Base-by-base conservation (phyloP, 225 moss, liverwort and hornwort species). In the Polytrichum formosum region DNA sequence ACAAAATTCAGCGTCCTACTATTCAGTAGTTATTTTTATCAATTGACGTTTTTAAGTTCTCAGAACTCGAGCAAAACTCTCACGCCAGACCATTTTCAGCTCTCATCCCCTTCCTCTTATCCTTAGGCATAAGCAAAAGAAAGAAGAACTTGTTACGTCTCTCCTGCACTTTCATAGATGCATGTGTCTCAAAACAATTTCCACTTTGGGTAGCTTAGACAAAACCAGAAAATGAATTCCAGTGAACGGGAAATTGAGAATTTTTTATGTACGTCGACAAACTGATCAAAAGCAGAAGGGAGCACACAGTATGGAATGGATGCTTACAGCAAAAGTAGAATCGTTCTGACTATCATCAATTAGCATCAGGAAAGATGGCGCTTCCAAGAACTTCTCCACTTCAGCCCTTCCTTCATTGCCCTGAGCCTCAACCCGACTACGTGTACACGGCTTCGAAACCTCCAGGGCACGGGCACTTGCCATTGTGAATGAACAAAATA, bases 311-410 rank as follows among this genome's bases (percentile, higher is more conserved):
- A 10, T 28, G 27, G 63, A 63, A 22, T 64, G 25, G 65, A 72
- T 62, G 72, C 83, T 77, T 80, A 84, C 83, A 23, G 77, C 69
- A 69, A 80, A 80, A 25, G 62, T 56, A 46, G 69, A 60, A 63
- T 69, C 69, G 56, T 65, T 68, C 74, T 84, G 80, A 65, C 67
- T 72, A 30, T 80, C 80, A 23, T 64, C 63, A 72, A 84, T 77
- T 61, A 63, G 68, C 74, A 68, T 80, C 23, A 84, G 72, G 71
- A 84, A 84, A 66, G 83, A 84, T 68, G 83, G 83, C 31, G 69
- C 74, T 63, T 66, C 69, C 56, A 77, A 62, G 6, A 53, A 56
- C 54, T 77, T 71, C 56, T 77, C 83, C 66, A 31, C 72, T 5
- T 75, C 74, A 16, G 63, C 73, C 65, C 73, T 64, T 28, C 79